These are phyloP conservation scores for Lanmaoa rubissima DNA, from an alignment of 768 basidiomycete genomes.

Conservation along the genomic window DNA sequence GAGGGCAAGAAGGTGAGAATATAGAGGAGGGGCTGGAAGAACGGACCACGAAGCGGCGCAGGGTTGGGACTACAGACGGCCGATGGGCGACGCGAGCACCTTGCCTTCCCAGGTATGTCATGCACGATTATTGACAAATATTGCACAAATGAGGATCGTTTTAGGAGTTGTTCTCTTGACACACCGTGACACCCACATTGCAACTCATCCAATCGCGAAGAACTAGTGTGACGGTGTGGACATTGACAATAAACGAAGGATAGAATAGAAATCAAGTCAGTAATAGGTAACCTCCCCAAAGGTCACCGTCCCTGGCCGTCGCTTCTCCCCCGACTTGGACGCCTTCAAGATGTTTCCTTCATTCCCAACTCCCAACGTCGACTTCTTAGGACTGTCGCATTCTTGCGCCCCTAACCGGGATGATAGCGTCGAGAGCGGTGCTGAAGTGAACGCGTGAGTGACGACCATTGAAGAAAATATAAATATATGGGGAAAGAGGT, in stretches of 20 bases:
- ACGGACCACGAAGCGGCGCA: conserved; percentile 16
- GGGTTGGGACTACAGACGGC: conserved; percentile 1
- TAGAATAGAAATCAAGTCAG: background rate
- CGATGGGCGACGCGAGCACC: background rate
- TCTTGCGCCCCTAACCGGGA: background rate
- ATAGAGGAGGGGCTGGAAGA: conserved; percentile 1
- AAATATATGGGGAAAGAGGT: background rate
- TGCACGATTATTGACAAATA: background rate
- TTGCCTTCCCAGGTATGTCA: background rate
- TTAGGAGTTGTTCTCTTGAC: background rate
- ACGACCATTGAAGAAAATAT: background rate
- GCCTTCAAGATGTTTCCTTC: background rate
- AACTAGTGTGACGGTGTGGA: background rate
- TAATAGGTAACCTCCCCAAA: conserved; percentile 1
- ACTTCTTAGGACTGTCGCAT: background rate
- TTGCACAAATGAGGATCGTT: background rate
- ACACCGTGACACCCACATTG: background rate
- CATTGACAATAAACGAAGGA: background rate
- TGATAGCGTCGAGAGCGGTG: background rate
- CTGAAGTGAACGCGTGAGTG: background rate
- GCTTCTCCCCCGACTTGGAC: conserved; percentile 1
- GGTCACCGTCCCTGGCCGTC: background rate
- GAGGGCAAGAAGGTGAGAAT: background rate
- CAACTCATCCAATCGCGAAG: background rate
- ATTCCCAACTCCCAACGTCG: background rate